Conservation (phyloP, 225 moss, liverwort and hornwort genomes). For the Ulota crispa region DNA sequence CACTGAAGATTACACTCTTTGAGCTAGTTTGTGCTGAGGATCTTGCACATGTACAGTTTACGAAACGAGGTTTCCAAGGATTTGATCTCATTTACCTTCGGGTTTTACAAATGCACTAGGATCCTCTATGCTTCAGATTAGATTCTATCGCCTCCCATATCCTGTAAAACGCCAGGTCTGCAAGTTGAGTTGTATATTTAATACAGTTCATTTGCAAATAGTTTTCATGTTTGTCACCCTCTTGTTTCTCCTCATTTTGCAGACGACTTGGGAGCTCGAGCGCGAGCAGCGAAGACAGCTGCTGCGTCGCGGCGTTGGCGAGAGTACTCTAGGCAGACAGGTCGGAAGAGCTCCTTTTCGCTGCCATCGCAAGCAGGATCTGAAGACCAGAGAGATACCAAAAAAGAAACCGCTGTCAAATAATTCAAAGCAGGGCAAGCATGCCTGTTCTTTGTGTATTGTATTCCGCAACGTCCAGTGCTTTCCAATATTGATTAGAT, state of each 20-base stretch:
- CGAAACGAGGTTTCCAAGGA: neutral
- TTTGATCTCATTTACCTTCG: neutral
- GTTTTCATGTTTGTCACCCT: neutral
- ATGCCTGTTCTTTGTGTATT: neutral
- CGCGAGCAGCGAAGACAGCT: conserved; percentile 85
- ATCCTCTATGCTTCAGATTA: neutral
- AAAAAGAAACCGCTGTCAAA: conserved; percentile 33
- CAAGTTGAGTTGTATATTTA: neutral
- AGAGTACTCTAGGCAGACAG: conserved; percentile 80
- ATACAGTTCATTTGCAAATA: neutral
- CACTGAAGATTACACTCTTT: neutral
- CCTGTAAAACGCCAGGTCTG: neutral
- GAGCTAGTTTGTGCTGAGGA: neutral
- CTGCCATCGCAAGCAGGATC: conserved; percentile 40
- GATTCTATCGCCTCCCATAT: neutral
- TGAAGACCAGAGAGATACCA: conserved; percentile 32
- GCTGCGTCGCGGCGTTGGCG: conserved; percentile 95
- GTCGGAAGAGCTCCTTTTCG: conserved; percentile 48
- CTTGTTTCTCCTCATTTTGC: neutral
- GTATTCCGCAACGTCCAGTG: neutral
- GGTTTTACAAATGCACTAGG: neutral
- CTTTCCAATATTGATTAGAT: neutral
- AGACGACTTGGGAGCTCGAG: conserved; percentile 74
- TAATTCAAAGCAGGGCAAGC: neutral
- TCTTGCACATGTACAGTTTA: neutral